These are phyloP conservation scores for Lablab purpureus DNA, from an alignment of 306 rosid species.

Conservation along the genomic window DNA sequence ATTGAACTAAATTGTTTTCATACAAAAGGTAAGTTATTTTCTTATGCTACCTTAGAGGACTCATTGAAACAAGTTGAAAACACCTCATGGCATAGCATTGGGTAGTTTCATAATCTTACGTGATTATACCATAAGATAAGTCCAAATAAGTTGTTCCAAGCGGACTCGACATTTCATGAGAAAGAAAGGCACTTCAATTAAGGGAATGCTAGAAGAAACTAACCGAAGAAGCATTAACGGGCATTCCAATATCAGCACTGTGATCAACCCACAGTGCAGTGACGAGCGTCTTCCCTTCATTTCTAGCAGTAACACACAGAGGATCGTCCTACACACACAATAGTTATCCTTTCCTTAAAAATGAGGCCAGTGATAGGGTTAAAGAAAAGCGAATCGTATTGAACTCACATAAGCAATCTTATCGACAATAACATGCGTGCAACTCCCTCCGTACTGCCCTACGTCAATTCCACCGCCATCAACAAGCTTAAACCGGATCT, in stretches of 20 bases:
- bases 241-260: slow-evolving; percentile 74
- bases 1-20: not conserved
- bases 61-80: not conserved
- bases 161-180: not conserved
- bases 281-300: slow-evolving; percentile 74
- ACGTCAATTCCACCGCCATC: slow-evolving; percentile 80
- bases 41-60: not conserved
- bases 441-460: slow-evolving; percentile 61
- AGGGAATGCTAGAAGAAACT: slow-evolving; percentile 44
- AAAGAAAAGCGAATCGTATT: not conserved
- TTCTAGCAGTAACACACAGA: slow-evolving; percentile 78
- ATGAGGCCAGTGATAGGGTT: not conserved
- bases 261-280: slow-evolving; percentile 90
- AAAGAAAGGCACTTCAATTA: not conserved
- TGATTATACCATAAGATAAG: not conserved
- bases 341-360: not conserved
- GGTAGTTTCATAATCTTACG: not conserved
- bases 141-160: not conserved
- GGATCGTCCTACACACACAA: slow-evolving; percentile 71
- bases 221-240: slow-evolving; percentile 69
- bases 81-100: not conserved
- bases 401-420: slow-evolving; percentile 64
- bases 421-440: slow-evolving; percentile 84
- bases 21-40: not conserved
- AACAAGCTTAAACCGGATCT: slow-evolving; percentile 81